phyloP scores from a whole-genome alignment of 106 monocot genomes.

The Platanthera zijinensis region DNA sequence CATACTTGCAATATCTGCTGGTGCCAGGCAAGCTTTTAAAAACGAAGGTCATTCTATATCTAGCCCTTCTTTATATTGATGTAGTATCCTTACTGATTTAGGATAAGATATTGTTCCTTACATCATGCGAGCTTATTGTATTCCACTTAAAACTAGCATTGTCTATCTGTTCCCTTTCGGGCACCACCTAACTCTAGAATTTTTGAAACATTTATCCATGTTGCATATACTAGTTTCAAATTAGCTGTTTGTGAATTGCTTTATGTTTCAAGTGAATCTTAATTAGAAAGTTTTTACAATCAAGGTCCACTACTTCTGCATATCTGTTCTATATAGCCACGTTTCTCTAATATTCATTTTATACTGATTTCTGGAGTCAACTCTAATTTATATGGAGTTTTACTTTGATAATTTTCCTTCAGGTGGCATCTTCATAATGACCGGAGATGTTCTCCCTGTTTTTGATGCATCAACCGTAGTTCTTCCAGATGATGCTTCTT shows the following conservation, averaged over 20 bases:
- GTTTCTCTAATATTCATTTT: background rate
- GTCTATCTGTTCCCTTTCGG: background rate
- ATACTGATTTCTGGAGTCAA: background rate
- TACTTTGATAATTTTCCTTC: slow-evolving; percentile 16
- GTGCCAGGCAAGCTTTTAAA: slow-evolving; percentile 88
- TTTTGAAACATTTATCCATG: background rate
- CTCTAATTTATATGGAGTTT: background rate
- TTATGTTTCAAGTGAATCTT: background rate
- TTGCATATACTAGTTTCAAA: background rate
- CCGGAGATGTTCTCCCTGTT: slow-evolving; percentile 96
- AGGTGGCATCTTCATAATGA: slow-evolving; percentile 99
- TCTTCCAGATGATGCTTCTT: slow-evolving; percentile 78
- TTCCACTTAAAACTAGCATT: background rate
- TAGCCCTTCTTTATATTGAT: slow-evolving; percentile 17
- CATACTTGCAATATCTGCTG: slow-evolving; percentile 94
- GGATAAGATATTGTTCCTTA: background rate
- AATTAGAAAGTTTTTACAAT: background rate
- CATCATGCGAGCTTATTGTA: background rate
- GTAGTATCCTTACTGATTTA: background rate
- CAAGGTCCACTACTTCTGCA: background rate
- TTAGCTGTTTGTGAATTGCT: background rate
- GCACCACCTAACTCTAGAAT: background rate
- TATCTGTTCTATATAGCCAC: background rate
- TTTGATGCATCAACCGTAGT: slow-evolving; percentile 79
- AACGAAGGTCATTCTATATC: slow-evolving; percentile 64